These are phyloP conservation scores for Chenopodium quinoa DNA, from an alignment of 148 eudicot genomes.

Conservation along the genomic window DNA sequence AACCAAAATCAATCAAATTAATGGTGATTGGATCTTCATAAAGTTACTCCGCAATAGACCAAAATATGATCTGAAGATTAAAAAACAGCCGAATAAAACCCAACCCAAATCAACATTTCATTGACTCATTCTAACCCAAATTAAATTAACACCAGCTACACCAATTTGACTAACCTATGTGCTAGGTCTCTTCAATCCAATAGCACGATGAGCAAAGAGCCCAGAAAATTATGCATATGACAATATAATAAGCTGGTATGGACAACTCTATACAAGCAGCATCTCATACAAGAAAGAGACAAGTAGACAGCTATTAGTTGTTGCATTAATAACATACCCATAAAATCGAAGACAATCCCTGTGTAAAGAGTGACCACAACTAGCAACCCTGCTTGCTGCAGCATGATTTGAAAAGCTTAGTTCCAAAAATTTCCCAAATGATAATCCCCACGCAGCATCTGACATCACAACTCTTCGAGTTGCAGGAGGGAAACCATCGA, in stretches of 20 bases:
- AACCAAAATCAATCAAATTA: neutral
- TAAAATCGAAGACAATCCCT: conserved; percentile 96
- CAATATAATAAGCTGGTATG: neutral
- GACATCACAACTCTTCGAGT: conserved; percentile 93
- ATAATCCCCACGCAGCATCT: conserved; percentile 99
- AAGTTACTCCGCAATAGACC: neutral
- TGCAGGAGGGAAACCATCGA: conserved; percentile 81
- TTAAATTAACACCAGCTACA: neutral
- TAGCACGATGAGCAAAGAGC: neutral
- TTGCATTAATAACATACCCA: conserved; percentile 50
- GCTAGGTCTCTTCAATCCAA: neutral
- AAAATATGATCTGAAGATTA: neutral
- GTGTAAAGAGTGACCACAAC: conserved; percentile 96
- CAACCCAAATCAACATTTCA: neutral
- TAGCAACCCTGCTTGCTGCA: conserved; percentile 96
- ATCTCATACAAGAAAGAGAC: neutral
- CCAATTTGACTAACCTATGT: neutral
- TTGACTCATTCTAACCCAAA: neutral
- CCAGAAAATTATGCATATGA: neutral
- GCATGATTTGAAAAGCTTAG: conserved; percentile 99
- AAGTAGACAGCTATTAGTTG: neutral
- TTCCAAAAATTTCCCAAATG: conserved; percentile 96
- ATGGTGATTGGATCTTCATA: neutral
- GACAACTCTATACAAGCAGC: neutral
- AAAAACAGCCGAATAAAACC: neutral